Percentiles rank a stretch among this genome's conserved stretches.
Evolutionary conservation across 345 rosid genomes (phyloP).

Genomic region (Eucalyptus decipiens): DNA sequence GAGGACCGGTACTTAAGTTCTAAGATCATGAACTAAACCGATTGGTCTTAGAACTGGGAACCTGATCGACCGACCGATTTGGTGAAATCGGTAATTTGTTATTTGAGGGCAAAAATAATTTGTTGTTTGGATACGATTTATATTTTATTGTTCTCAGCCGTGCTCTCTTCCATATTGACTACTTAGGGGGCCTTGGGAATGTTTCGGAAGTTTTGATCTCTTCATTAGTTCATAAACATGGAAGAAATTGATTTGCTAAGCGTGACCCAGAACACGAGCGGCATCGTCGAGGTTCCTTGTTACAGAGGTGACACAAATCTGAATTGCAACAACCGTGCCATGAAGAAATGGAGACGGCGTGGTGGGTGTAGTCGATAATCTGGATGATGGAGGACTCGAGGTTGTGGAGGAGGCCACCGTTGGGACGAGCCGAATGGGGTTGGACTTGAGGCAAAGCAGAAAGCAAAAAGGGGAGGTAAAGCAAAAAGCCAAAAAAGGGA

Average conservation of each 20-base stretch:
- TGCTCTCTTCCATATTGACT: not conserved
- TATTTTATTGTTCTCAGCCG: not conserved
- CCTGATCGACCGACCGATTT: fast-evolving
- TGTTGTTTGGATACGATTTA: not conserved
- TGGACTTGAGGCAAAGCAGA: too few relatives aligned
- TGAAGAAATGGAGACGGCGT: conserved; percentile 4
- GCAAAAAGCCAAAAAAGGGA: too few relatives aligned
- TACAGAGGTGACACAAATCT: not conserved
- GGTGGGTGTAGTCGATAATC: too few relatives aligned
- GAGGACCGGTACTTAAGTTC: too few relatives aligned
- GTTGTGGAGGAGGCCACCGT: too few relatives aligned
- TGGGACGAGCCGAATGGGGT: too few relatives aligned
- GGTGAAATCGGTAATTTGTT: too few relatives aligned
- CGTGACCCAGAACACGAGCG: conserved; percentile 3
- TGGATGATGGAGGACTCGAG: too few relatives aligned
- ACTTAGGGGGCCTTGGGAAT: not conserved
- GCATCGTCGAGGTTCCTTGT: not conserved
- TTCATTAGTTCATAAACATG: not conserved
- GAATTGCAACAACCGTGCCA: conserved; percentile 3
- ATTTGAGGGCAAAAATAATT: too few relatives aligned
- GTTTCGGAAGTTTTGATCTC: not conserved
- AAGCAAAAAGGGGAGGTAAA: too few relatives aligned
- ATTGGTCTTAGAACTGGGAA: too few relatives aligned
- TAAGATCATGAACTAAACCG: fast-evolving
- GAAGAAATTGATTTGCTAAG: conserved; percentile 12